Evolutionary conservation across 2,329 filamentous ascomycete genomes (phyloP).

Genomic region (Botrytis sinoallii): DNA sequence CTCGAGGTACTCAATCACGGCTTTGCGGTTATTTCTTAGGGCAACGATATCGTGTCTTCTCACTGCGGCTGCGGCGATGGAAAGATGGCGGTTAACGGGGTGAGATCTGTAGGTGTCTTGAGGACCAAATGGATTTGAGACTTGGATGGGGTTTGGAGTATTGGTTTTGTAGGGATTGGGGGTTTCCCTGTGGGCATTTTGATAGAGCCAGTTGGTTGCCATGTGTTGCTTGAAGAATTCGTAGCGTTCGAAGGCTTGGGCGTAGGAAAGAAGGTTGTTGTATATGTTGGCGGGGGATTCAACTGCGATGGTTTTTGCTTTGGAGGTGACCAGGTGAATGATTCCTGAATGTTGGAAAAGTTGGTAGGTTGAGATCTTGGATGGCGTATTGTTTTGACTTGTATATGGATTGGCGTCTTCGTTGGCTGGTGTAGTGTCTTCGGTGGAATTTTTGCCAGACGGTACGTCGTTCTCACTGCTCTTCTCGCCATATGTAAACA

Average conservation of each 20-base stretch:
- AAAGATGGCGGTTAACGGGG: neutral
- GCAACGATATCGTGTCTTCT: neutral
- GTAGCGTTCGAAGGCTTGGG: neutral
- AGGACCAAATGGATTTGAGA: neutral
- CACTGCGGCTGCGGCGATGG: neutral
- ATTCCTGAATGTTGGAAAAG: neutral
- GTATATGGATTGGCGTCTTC: neutral
- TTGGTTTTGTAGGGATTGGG: neutral
- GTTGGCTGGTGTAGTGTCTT: neutral
- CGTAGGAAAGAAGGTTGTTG: neutral
- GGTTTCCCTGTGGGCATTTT: neutral
- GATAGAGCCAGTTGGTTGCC: neutral
- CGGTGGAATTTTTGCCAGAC: neutral
- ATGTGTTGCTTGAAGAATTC: neutral
- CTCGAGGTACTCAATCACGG: constrained; percentile 12
- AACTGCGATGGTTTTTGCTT: too few species aligned
- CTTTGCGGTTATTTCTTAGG: neutral
- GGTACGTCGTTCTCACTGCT: neutral
- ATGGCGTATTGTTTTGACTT: neutral
- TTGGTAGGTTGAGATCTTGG: neutral
- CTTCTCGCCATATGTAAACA: neutral
- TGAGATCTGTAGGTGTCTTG: neutral
- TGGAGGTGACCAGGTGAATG: neutral
- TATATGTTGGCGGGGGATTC: neutral
- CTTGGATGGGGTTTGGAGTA: neutral